Percentiles rank a stretch among this genome's conserved stretches.
Conservation (phyloP, 1,284 basidiomycete species). For the Sphagnurus paluster region DNA sequence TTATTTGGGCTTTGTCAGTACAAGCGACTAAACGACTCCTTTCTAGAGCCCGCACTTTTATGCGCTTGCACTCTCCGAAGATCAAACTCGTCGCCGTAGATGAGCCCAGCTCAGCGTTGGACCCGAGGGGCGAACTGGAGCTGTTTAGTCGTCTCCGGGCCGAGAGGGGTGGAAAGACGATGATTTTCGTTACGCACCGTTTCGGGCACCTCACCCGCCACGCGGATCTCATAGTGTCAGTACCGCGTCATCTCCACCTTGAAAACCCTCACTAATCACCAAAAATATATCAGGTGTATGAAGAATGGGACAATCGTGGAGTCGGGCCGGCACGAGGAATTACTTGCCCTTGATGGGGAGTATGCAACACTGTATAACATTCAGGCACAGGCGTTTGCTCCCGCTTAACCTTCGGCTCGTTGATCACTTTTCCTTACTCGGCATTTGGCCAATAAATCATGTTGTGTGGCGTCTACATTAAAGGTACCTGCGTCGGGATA, state of each 20-base stretch:
- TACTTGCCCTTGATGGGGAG: conserved; percentile 46
- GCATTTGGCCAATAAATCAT: not conserved
- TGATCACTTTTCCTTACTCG: not conserved
- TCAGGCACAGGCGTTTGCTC: conserved; percentile 50
- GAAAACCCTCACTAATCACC: conserved; percentile 30
- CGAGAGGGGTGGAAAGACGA: conserved; percentile 32
- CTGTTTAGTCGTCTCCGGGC: conserved; percentile 32
- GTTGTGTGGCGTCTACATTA: no score
- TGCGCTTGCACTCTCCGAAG: conserved; percentile 29
- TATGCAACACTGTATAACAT: conserved; percentile 56
- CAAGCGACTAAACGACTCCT: not conserved
- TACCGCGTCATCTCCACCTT: no score
- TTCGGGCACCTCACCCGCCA: conserved; percentile 34
- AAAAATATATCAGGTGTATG: conserved; percentile 47
- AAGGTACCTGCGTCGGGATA: no score
- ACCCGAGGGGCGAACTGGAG: conserved; percentile 36
- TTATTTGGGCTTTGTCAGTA: no score
- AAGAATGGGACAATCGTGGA: conserved; percentile 55
- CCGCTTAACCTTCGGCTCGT: not conserved
- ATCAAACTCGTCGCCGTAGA: conserved; percentile 40
- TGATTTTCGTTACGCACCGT: conserved; percentile 40
- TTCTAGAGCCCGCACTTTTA: conserved; percentile 40
- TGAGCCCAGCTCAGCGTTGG: conserved; percentile 39
- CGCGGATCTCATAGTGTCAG: conserved; percentile 43
- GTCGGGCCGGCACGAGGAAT: conserved; percentile 50